Evolutionary conservation across 2,329 filamentous ascomycete species (phyloP), one percentile per base, ranked within the genome.

Genomic region (Achaetomium macrosporum): DNA sequence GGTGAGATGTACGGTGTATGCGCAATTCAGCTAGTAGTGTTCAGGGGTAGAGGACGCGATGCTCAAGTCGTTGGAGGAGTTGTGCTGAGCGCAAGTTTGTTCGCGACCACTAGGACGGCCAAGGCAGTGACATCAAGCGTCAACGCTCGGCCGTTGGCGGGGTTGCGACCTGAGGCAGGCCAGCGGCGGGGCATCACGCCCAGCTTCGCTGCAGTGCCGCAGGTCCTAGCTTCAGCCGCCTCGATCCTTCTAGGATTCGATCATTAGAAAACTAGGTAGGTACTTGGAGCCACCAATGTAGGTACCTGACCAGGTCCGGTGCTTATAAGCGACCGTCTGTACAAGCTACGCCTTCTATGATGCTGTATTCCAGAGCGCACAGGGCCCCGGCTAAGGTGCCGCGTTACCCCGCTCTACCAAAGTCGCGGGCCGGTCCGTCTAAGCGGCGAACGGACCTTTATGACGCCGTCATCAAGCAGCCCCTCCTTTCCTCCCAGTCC

Each of bases 71-170:
- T 16, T 31, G 39, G 31, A 31, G 16, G 29, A 35, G 35, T 16
- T 36, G 13, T 35, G 8, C 29, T 20, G 37, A n/a, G 43, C 41
- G 40, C 52, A 41, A 44, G 53, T 49, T 45, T 49, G 44, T 51
- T 49, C 45, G 53, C 49, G 53, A 48, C 47, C 20, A 17, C 4
- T 25, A 25, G 25, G 4, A 25, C 25, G 45, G 37, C n/a, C 31
- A 20, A 36, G 52, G 44, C 39, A 41, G 52, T 54, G 52, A 54
- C 52, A 54, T 54, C 52, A 54, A 44, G 16, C 43, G 17, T 13
- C 11, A 11, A 9, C 17, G 15, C 25, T n/a, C 13, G 36, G 47
- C 47, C 47, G 19, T 50, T 54, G 47, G 51, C 47, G 51, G 51
- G 51, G 51, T 53, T 16, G 19, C 13, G 44, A n/a, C n/a, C n/a